These are phyloP conservation scores for Coniferiporia weirii DNA, from an alignment of 1,284 basidiomycete species.

Conservation along the genomic window DNA sequence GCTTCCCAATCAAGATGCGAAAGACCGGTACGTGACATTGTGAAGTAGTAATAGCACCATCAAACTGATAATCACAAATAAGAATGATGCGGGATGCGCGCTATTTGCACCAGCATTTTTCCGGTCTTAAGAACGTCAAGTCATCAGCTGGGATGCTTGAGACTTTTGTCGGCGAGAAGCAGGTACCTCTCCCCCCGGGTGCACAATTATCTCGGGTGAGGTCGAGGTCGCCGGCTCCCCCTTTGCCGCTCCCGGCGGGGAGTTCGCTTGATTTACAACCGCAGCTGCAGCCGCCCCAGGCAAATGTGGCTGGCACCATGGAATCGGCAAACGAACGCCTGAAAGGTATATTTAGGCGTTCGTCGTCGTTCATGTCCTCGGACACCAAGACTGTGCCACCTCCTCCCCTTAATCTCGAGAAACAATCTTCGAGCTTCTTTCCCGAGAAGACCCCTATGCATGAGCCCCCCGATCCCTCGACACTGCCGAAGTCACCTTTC, in stretches of 20 bases:
- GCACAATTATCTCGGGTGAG: neutral
- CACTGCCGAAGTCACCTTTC: slow-evolving; percentile 1
- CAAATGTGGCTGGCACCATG: slow-evolving; percentile 7
- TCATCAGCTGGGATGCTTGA: slow-evolving; percentile 73
- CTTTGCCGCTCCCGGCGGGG: neutral
- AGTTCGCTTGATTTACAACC: neutral
- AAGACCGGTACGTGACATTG: slow-evolving; percentile 57
- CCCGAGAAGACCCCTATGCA: slow-evolving; percentile 9
- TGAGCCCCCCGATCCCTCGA: neutral
- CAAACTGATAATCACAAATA: slow-evolving; percentile 14
- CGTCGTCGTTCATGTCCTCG: slow-evolving; percentile 10
- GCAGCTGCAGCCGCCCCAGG: neutral
- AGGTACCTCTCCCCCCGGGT: slow-evolving; percentile 30
- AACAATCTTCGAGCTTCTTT: neutral
- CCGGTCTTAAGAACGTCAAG: slow-evolving; percentile 62
- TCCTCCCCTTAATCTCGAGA: slow-evolving; percentile 5
- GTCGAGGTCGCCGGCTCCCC: slow-evolving; percentile 6
- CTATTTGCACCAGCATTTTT: slow-evolving; percentile 69
- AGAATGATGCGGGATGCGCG: slow-evolving; percentile 78
- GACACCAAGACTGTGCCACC: neutral
- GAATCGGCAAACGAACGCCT: slow-evolving; percentile 18
- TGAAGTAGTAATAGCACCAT: neutral
- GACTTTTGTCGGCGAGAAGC: slow-evolving; percentile 75
- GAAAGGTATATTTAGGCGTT: slow-evolving; percentile 16
- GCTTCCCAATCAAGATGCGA: slow-evolving; percentile 75